A percentile compares a stretch with the other conserved stretches of the same genome.
Evolutionary conservation across 345 rosid species (phyloP).

Genomic region (Turnera subulata): DNA sequence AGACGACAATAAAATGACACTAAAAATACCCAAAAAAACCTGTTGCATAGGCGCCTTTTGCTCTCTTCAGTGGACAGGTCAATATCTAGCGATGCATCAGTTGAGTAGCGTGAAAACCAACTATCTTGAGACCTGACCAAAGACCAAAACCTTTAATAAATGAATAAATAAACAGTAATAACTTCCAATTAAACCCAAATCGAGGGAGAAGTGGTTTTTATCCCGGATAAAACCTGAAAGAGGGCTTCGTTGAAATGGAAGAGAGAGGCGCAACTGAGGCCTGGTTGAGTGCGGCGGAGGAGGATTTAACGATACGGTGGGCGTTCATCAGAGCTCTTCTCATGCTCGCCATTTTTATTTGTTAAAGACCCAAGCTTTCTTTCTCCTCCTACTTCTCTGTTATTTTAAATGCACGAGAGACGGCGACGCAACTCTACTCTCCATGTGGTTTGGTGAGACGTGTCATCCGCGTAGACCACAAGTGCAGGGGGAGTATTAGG

Average conservation of each 20-base stretch:
- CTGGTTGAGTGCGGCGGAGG: conserved; percentile 26
- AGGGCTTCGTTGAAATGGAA: conserved; percentile 8
- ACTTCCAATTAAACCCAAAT: neutral
- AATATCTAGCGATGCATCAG: conserved; percentile 36
- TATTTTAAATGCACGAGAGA: neutral
- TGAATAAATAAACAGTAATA: too few relatives aligned
- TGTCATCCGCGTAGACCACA: too few relatives aligned
- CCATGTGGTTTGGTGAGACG: too few relatives aligned
- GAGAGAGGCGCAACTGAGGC: conserved; percentile 8
- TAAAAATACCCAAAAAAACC: conserved; percentile 27
- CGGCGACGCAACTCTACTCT: too few relatives aligned
- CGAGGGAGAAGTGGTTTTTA: neutral
- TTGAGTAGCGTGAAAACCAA: conserved; percentile 43
- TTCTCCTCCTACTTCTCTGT: too few relatives aligned
- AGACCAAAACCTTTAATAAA: neutral
- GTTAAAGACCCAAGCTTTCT: too few relatives aligned
- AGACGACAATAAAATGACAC: too few relatives aligned
- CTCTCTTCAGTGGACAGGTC: conserved; percentile 71
- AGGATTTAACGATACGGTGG: conserved; percentile 38
- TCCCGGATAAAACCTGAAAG: conserved; percentile 21
- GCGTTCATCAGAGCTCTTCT: conserved; percentile 40
- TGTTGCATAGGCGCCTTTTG: conserved; percentile 69
- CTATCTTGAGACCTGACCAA: conserved; percentile 39
- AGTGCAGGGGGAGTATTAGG: too few relatives aligned
- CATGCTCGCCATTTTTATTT: conserved; percentile 25